phyloP scores from a whole-genome alignment of 805 yeast species.

The Metschnikowia colocasiae region DNA sequence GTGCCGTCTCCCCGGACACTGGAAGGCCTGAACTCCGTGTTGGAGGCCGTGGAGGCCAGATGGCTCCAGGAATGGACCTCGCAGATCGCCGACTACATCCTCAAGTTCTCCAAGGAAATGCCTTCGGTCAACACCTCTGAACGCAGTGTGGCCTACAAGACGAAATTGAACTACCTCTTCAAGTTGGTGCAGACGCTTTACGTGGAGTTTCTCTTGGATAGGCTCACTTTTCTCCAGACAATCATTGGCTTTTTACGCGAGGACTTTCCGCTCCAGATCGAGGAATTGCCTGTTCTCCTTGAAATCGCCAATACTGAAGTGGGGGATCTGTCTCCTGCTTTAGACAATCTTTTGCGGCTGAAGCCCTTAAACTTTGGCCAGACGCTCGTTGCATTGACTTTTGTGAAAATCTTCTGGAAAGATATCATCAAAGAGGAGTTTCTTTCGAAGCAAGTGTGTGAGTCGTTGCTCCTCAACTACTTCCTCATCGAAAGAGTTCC shows the following conservation, averaged over 20 bases:
- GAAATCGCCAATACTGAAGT: constrained; percentile 17
- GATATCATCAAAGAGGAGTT: constrained; percentile 55
- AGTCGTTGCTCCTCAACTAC: constrained; percentile 50
- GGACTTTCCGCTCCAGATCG: constrained; percentile 30
- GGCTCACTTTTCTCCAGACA: constrained; percentile 59
- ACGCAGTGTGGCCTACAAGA: constrained; percentile 40
- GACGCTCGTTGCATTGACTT: constrained; percentile 37
- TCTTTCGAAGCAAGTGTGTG: constrained; percentile 62
- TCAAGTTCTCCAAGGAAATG: constrained; percentile 46
- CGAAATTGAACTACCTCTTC: constrained; percentile 55
- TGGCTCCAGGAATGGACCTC: constrained; percentile 92
- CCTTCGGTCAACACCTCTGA: constrained; percentile 23
- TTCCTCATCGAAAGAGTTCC: constrained; percentile 35
- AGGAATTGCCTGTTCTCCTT: constrained; percentile 23
- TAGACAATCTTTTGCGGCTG: constrained; percentile 1
- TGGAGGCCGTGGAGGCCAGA: constrained; percentile 43
- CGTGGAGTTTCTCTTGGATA: constrained; percentile 64
- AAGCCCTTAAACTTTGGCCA: constrained; percentile 33
- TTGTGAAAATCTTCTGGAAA: constrained; percentile 68
- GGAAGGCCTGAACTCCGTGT: constrained; percentile 7
- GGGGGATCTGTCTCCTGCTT: constrained; percentile 21
- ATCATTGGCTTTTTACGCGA: constrained; percentile 49
- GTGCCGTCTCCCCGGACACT: background rate
- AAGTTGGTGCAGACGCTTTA: constrained; percentile 62
- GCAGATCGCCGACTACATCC: constrained; percentile 63